Percentiles rank a stretch among this genome's conserved stretches.
Evolutionary conservation across 345 rosid genomes (phyloP).

Genomic region (Eucalyptus marginata): DNA sequence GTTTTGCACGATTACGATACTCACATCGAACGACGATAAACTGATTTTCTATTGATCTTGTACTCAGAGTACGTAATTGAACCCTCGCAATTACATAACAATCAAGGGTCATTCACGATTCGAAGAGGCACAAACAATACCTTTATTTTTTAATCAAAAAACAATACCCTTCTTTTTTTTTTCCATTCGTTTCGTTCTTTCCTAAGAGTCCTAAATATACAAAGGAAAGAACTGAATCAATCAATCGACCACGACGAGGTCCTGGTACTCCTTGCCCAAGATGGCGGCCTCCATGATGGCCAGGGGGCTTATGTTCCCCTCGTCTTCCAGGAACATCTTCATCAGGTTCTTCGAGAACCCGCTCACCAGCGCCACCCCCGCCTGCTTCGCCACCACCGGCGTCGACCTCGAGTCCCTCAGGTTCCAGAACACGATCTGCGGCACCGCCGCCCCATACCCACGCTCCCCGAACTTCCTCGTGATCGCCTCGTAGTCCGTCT

Average conservation of each 20-base stretch:
- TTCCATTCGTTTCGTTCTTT: not conserved
- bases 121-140: no score
- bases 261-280: constrained; percentile 26
- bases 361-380: constrained; percentile 52
- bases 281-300: constrained; percentile 42
- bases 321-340: constrained; percentile 33
- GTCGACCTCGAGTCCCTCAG: constrained; percentile 42
- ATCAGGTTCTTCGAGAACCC: constrained; percentile 66
- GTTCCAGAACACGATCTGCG: constrained; percentile 66
- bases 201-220: not conserved
- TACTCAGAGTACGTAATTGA: no score
- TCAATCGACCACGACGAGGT: constrained; percentile 24
- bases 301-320: constrained; percentile 22
- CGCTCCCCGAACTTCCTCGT: constrained; percentile 22
- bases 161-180: no score
- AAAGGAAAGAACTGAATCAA: not conserved
- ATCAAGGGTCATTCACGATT: no score
- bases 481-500: constrained; percentile 32
- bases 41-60: no score
- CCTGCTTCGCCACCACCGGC: constrained; percentile 21
- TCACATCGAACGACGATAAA: no score
- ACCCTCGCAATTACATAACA: no score
- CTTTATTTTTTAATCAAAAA: no score
- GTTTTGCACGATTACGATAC: no score
- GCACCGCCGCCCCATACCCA: constrained; percentile 42